Percentiles rank a stretch among this genome's conserved stretches.
Evolutionary conservation across 2,329 filamentous ascomycete genomes (phyloP).

Genomic region (Xylariaceae sp.): DNA sequence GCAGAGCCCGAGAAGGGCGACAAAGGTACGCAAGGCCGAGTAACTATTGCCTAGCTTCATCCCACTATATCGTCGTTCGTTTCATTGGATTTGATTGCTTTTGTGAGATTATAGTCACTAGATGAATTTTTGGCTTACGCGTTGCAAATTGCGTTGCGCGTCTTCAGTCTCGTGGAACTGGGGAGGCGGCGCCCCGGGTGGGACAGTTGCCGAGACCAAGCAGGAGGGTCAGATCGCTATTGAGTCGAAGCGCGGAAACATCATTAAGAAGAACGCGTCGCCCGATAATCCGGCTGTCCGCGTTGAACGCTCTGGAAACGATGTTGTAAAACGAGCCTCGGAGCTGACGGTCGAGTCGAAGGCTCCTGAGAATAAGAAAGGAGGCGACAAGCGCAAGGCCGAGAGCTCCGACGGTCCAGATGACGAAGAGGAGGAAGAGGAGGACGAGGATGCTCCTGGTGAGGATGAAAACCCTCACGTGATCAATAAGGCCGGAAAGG

Average conservation of each 20-base stretch:
- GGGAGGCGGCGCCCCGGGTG: conserved; percentile 49
- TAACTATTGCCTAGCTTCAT: neutral
- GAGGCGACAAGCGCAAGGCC: conserved; percentile 18
- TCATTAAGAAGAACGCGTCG: conserved; percentile 57
- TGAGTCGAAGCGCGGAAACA: conserved; percentile 57
- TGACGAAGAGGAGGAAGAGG: neutral
- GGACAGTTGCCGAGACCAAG: conserved; percentile 57
- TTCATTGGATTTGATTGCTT: neutral
- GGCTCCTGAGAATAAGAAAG: conserved; percentile 25
- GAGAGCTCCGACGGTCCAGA: conserved; percentile 7
- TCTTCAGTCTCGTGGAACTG: conserved; percentile 55
- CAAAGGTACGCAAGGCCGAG: conserved; percentile 21
- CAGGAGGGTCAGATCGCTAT: conserved; percentile 55
- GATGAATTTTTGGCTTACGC: no score
- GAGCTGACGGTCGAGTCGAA: conserved; percentile 54
- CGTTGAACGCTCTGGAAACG: conserved; percentile 54
- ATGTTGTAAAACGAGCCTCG: conserved; percentile 58
- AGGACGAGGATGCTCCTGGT: conserved; percentile 1
- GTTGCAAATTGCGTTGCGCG: neutral
- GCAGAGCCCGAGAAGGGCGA: conserved; percentile 25
- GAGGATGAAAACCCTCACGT: conserved; percentile 14
- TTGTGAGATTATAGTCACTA: no score
- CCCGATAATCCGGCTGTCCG: conserved; percentile 57
- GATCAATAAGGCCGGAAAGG: conserved; percentile 20
- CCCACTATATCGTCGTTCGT: neutral